Base-by-base conservation (phyloP, 2,329 filamentous ascomycete species). In the Sporothrix luriei region DNA sequence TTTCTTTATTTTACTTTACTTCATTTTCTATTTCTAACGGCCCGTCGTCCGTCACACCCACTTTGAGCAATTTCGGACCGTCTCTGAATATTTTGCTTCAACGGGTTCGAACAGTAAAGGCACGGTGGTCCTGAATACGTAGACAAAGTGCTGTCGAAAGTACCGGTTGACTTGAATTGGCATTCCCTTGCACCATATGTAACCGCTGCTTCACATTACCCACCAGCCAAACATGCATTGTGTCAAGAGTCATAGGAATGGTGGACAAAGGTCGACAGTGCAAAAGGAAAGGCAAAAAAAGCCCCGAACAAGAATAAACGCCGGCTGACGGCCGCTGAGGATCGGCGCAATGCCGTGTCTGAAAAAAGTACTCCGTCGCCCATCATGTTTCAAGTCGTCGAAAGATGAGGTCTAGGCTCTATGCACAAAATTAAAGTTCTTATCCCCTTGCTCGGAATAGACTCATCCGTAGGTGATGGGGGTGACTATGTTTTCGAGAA, bases 291-390 rank as follows among this genome's bases (percentile, higher is more conserved):
- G n/a, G 13, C n/a, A 38, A n/a, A 38, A 38, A n/a, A 57, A 1
- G 21, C 13, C 6, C 16, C 59, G 26, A 62, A 33, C 9, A 14
- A 29, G 62, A 29, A 51, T 51, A 29, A 6, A 19, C 33, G 40
- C 52, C 46, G 62, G 29, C 62, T 40, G 48, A 66, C 48, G 16
- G 40, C 48, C 48, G 43, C 24, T 10, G 62, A 40, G 52, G 46
- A 49, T 51, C 29, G 26, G 40, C 26, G 13, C 62, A 51, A 51
- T 52, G 62, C 48, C 62, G 40, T 66, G 48, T 66, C 26, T 66
- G 61, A 62, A 33, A 33, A 33, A 33, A 24, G 24, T 33, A 9
- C 24, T 49, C 43, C 43, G 61, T 26, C 24, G 43, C 62, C 62
- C 21, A 19, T 24, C 19, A 66, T 66, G 62, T 66, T 52, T 66